These are phyloP conservation scores for Tulasnella calospora DNA, from an alignment of 768 basidiomycete genomes.

Conservation along the genomic window DNA sequence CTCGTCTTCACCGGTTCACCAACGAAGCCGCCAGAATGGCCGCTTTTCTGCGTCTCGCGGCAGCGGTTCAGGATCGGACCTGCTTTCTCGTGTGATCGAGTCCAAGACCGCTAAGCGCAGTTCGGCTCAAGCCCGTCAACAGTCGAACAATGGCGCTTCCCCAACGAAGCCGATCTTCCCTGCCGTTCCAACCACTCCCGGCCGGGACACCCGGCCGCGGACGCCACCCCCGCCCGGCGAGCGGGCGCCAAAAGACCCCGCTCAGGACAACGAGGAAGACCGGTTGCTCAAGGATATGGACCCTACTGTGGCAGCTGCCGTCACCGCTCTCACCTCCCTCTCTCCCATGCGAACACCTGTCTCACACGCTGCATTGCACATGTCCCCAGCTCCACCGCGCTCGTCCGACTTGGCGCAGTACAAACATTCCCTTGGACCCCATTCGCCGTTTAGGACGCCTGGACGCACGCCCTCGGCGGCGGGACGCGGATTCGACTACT, in stretches of 20 bases:
- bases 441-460: constrained; percentile 32
- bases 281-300: constrained; percentile 18
- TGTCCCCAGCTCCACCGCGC: constrained; percentile 23
- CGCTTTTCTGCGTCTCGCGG: neutral
- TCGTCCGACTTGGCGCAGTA: constrained; percentile 59
- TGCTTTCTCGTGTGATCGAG: constrained; percentile 24
- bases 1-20: constrained; percentile 45
- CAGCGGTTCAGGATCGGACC: constrained; percentile 10
- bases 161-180: constrained; percentile 15
- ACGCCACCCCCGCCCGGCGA: constrained; percentile 9
- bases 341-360: constrained; percentile 26
- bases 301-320: constrained; percentile 22
- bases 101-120: constrained; percentile 20
- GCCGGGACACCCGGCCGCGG: neutral
- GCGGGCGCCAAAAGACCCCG: neutral
- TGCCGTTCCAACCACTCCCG: constrained; percentile 13
- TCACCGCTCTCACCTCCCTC: constrained; percentile 22
- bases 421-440: constrained; percentile 63
- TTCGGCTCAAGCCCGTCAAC: neutral
- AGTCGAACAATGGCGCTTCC: neutral
- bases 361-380: constrained; percentile 23
- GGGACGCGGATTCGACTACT: constrained; percentile 15
- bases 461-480: neutral
- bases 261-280: constrained; percentile 16
- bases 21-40: constrained; percentile 60